These are phyloP conservation scores for Myxozyma monticola DNA, from an alignment of 805 yeast species.

Conservation along the genomic window DNA sequence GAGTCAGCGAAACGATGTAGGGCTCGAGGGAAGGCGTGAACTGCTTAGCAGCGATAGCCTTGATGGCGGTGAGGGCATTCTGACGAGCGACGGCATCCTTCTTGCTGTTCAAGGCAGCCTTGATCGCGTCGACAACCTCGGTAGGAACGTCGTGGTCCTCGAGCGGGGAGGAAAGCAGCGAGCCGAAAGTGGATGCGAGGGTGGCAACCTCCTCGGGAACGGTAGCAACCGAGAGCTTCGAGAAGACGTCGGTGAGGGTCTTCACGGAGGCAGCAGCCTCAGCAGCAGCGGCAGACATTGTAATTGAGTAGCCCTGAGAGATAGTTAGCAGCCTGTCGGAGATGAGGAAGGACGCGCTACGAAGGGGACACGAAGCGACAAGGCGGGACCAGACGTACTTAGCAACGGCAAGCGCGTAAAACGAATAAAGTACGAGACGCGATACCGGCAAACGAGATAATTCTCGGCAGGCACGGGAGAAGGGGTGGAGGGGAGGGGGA, in stretches of 20 bases:
- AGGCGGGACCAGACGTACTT: background rate
- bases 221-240: slow-evolving; percentile 86
- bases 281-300: slow-evolving; percentile 22
- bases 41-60: slow-evolving; percentile 74
- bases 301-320: background rate
- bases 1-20: slow-evolving; percentile 75
- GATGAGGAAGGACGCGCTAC: background rate
- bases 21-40: slow-evolving; percentile 96
- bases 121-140: slow-evolving; percentile 76
- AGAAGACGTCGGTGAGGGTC: slow-evolving; percentile 90
- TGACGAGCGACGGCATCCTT: slow-evolving; percentile 63
- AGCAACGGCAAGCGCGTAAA: background rate
- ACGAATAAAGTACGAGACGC: background rate
- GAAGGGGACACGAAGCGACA: background rate
- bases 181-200: slow-evolving; percentile 86
- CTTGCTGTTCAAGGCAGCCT: slow-evolving; percentile 75
- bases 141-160: slow-evolving; percentile 98
- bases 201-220: slow-evolving; percentile 71
- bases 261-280: slow-evolving; percentile 43
- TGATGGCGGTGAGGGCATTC: slow-evolving; percentile 80
- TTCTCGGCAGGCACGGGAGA: background rate
- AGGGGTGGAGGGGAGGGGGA: slow-evolving; percentile 1
- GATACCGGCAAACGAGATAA: background rate
- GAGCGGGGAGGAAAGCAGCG: slow-evolving; percentile 93
- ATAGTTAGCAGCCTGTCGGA: background rate